Conservation (phyloP, 1,284 basidiomycete species). For the Tremellales sp. region DNA sequence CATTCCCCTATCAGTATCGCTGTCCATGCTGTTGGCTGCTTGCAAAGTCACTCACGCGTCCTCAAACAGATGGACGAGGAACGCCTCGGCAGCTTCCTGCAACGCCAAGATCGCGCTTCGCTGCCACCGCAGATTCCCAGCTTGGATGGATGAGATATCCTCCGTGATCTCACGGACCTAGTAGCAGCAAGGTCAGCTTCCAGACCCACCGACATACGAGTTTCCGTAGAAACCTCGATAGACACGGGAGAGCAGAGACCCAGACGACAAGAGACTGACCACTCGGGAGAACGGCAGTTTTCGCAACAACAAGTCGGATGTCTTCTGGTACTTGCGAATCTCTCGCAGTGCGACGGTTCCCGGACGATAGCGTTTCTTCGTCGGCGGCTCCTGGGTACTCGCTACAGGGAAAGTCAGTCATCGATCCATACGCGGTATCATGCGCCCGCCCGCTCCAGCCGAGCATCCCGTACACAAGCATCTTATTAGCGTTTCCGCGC, state of each 20-base stretch:
- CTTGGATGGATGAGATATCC: conserved; percentile 75
- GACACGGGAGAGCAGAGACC: neutral
- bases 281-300: conserved; percentile 88
- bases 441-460: neutral
- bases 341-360: conserved; percentile 85
- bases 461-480: neutral
- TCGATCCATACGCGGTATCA: neutral
- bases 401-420: conserved; percentile 6
- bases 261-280: conserved; percentile 55
- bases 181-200: neutral
- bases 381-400: conserved; percentile 31
- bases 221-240: no score
- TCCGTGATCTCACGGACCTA: conserved; percentile 88
- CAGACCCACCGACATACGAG: neutral
- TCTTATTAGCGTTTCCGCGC: neutral
- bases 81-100: conserved; percentile 93
- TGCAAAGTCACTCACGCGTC: conserved; percentile 69
- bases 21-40: neutral
- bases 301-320: conserved; percentile 78
- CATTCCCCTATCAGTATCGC: neutral
- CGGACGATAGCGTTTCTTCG: conserved; percentile 66
- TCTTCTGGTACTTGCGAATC: conserved; percentile 90
- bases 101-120: conserved; percentile 82
- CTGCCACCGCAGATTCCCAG: conserved; percentile 78
- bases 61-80: conserved; percentile 88